Base-by-base conservation (phyloP, 192 early-diverging fungal genomes). In the Funneliformis geosporum region DNA sequence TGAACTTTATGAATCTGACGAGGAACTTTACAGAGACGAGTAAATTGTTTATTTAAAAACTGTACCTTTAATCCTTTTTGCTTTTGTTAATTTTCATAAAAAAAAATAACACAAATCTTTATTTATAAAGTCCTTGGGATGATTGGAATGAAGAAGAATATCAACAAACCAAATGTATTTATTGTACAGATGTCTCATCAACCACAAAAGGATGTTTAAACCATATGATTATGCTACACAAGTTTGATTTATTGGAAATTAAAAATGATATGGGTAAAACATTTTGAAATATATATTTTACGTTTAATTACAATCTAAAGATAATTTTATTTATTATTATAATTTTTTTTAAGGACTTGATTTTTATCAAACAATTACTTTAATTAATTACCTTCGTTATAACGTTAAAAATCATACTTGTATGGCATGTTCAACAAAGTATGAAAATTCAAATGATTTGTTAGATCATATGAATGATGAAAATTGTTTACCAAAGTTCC, bases 321-420 rank as follows among this genome's bases (percentile, higher is more conserved):
- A 55, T 38, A 38, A n/a, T n/a, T 75, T 61, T 8, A 64, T 64
- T 11, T 27, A 8, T 7, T 14, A 25, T 40, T 28, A 2, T 33
- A 33, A 42, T 43, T 70, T 70, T 0, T 70, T 18, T 70, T 70
- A 9, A 80, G 89, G 73, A 18, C 86, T 96, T 42, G 92, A 95
- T 80, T 95, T 98, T 75, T 96, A 98, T 88, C 85, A 87, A 75
- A 93, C 92, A 6, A 91, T 98, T 50, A 81, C 85, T 7, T 84
- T 97, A 74, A 93, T 98, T 87, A 98, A 98, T 83, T 94, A 90
- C 72, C 90, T 97, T 76, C 91, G 97, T 40, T 86, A 86, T 10
- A 88, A 88, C 78, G 88, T 94, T 4, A 89, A 89, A 28, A 76
- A 84, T 4, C 84, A 80, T 62, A 74, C 84, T 6, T 97, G 96